These are phyloP conservation scores for Aspergillus pseudonomiae DNA, from an alignment of 2,329 filamentous ascomycete genomes.

Conservation along the genomic window DNA sequence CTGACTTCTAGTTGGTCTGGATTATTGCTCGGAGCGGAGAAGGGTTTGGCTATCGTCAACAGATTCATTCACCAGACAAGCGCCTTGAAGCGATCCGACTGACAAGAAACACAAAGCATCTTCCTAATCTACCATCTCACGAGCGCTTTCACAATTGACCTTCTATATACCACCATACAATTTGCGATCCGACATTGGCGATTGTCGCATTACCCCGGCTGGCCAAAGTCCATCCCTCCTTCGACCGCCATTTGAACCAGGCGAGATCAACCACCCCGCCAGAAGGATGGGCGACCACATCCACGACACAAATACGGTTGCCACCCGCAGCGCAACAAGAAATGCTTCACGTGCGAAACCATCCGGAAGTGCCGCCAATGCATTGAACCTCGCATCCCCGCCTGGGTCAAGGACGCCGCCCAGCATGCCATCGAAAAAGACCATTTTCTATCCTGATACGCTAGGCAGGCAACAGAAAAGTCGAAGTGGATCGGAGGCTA, in stretches of 20 bases:
- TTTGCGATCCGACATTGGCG: constrained; percentile 20
- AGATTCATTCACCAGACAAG: constrained; percentile 27
- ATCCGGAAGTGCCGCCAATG: constrained; percentile 25
- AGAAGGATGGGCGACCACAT: constrained; percentile 28
- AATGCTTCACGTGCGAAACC: constrained; percentile 25
- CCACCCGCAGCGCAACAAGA: constrained; percentile 23
- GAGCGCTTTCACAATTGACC: neutral
- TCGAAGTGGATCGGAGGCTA: constrained; percentile 51
- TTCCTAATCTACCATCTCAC: neutral
- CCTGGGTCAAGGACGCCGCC: constrained; percentile 64
- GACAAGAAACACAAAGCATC: constrained; percentile 8
- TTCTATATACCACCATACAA: constrained; percentile 11
- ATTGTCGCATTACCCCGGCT: constrained; percentile 26
- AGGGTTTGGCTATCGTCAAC: constrained; percentile 23
- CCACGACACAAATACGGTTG: constrained; percentile 20
- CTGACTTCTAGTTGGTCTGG: constrained; percentile 17
- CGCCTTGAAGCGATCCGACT: constrained; percentile 22
- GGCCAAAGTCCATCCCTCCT: constrained; percentile 14
- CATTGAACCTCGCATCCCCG: constrained; percentile 49
- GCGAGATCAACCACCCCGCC: constrained; percentile 9
- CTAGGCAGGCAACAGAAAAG: constrained; percentile 28
- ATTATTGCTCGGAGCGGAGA: constrained; percentile 27
- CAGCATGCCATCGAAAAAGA: constrained; percentile 53
- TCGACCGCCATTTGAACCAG: constrained; percentile 21
- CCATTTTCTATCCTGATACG: constrained; percentile 41